Conservation (phyloP, 2,329 filamentous ascomycete species). For the Nemania sp. region DNA sequence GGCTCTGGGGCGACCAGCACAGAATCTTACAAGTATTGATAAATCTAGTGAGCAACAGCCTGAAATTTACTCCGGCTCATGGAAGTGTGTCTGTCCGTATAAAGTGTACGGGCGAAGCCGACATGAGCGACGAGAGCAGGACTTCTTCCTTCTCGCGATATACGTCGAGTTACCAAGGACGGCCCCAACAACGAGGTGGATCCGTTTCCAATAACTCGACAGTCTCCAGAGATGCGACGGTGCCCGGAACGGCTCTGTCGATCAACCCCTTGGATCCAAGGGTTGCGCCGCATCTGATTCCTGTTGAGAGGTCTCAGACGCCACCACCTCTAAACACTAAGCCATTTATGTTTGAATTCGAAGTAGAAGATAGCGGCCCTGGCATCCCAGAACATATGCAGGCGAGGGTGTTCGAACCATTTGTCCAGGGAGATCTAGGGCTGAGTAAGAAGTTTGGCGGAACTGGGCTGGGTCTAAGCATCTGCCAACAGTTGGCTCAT, state of each 20-base stretch:
- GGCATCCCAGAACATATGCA: conserved; percentile 81
- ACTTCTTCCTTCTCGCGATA: conserved; percentile 57
- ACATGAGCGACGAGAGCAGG: conserved; percentile 49
- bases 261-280: conserved; percentile 68
- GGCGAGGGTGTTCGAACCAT: conserved; percentile 87
- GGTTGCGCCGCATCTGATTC: conserved; percentile 50
- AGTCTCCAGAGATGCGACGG: conserved; percentile 48
- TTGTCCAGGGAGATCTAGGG: conserved; percentile 89
- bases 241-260: conserved; percentile 57
- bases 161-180: conserved; percentile 48
- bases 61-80: conserved; percentile 84
- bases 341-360: conserved; percentile 80
- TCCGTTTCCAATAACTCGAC: conserved; percentile 57
- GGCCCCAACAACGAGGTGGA: conserved; percentile 51
- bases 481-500: conserved; percentile 82
- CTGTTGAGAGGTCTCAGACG: conserved; percentile 61
- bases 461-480: conserved; percentile 84
- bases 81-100: conserved; percentile 79
- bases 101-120: conserved; percentile 68
- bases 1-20: conserved; percentile 90
- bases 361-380: conserved; percentile 85
- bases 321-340: conserved; percentile 65
- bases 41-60: conserved; percentile 87
- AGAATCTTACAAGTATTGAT: conserved; percentile 91
- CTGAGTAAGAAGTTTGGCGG: conserved; percentile 89